A percentile compares a stretch with the other conserved stretches of the same genome.
Evolutionary conservation across 495 filamentous ascomycete species (phyloP).

Genomic region (Penicillium mononematosum): DNA sequence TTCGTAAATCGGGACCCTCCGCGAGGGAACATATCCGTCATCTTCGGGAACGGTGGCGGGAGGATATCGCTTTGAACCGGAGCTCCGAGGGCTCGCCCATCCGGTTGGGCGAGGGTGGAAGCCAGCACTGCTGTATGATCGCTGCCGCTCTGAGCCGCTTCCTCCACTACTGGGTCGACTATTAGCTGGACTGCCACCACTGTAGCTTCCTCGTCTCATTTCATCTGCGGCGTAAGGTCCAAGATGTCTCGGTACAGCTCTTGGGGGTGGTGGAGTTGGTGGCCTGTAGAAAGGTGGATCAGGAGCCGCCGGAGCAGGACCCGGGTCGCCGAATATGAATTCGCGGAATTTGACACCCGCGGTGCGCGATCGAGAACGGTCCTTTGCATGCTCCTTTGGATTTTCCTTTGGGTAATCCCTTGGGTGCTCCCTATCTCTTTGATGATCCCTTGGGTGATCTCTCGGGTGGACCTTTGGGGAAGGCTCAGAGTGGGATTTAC

Average conservation of each 20-base stretch:
- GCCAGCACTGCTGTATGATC: constrained; percentile 26
- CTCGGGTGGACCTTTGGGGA: constrained; percentile 8
- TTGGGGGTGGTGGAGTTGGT: constrained; percentile 22
- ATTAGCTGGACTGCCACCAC: constrained; percentile 21
- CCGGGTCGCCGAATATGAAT: constrained; percentile 29
- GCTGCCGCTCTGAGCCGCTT: constrained; percentile 29
- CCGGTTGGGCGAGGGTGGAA: constrained; percentile 13
- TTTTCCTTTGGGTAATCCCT: neutral
- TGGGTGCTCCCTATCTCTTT: neutral
- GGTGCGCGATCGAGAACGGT: constrained; percentile 28
- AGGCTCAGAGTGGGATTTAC: constrained; percentile 20
- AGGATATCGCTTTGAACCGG: constrained; percentile 24
- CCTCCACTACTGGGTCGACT: constrained; percentile 28
- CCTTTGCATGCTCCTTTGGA: constrained; percentile 17
- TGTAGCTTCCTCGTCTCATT: constrained; percentile 27
- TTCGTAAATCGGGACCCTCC: constrained; percentile 22
- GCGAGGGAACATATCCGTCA: constrained; percentile 14
- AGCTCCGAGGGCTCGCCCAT: constrained; percentile 19
- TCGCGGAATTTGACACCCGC: constrained; percentile 33
- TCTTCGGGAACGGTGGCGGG: constrained; percentile 20
- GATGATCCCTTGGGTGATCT: neutral
- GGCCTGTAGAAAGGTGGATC: constrained; percentile 27
- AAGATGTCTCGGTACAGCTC: constrained; percentile 21
- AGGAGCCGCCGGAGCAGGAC: constrained; percentile 22
- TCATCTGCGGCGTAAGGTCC: constrained; percentile 21